These are phyloP conservation scores for Entelexis paramagnoliae DNA, from an alignment of 1,139 yeast species.

Conservation along the genomic window DNA sequence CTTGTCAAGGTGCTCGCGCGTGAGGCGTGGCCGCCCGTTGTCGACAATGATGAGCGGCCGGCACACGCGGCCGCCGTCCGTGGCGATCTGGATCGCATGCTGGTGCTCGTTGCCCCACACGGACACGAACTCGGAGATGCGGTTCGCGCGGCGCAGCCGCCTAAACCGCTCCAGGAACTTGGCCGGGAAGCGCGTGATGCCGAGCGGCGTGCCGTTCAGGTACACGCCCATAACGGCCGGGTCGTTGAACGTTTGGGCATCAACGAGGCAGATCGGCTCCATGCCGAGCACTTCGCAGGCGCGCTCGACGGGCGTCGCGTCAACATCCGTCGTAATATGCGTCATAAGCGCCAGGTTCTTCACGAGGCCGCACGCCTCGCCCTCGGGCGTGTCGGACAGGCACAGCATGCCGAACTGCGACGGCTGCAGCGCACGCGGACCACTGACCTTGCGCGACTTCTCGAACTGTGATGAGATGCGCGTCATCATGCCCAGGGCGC, in stretches of 20 bases:
- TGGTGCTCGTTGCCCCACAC: conserved; percentile 86
- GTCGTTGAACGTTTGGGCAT: conserved; percentile 73
- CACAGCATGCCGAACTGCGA: conserved; percentile 98
- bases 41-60: conserved; percentile 87
- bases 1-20: conserved; percentile 51
- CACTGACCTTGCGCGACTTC: conserved; percentile 93
- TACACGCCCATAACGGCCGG: conserved; percentile 73
- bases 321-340: conserved; percentile 96
- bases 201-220: conserved; percentile 87
- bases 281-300: conserved; percentile 79
- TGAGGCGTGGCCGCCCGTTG: conserved; percentile 58
- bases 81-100: conserved; percentile 88
- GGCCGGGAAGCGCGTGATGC: conserved; percentile 77
- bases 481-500: conserved; percentile 99
- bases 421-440: conserved; percentile 98
- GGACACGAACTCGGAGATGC: conserved; percentile 80
- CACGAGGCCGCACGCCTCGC: conserved; percentile 99
- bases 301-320: conserved; percentile 73
- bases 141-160: conserved; percentile 70
- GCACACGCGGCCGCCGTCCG: conserved; percentile 98
- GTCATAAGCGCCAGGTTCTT: conserved; percentile 96
- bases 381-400: conserved; percentile 99
- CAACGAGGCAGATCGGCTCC: conserved; percentile 71
- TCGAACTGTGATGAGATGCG: conserved; percentile 97
- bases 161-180: conserved; percentile 74